A percentile compares a stretch with the other conserved stretches of the same genome.
Evolutionary conservation across 805 yeast genomes (phyloP).

Genomic region (Wickerhamomyces strasburgensis): DNA sequence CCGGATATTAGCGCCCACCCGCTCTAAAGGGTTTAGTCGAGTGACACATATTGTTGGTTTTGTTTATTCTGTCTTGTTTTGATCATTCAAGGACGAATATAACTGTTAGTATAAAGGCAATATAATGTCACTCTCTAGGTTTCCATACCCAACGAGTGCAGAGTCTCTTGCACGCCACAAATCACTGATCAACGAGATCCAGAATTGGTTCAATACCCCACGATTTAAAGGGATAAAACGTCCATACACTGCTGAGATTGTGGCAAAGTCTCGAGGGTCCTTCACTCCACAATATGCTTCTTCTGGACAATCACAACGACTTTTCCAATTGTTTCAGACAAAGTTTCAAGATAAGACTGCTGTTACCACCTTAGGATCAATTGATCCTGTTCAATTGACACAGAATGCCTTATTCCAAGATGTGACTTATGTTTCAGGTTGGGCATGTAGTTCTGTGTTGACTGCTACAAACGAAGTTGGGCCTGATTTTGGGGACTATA

Average conservation of each 20-base stretch:
- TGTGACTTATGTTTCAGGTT: slow-evolving; percentile 53
- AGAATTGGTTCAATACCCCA: slow-evolving; percentile 45
- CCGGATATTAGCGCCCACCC: too few relatives aligned
- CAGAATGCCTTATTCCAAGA: slow-evolving; percentile 50
- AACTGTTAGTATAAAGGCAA: too few relatives aligned
- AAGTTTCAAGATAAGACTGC: slow-evolving; percentile 40
- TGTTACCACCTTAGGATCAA: slow-evolving; percentile 53
- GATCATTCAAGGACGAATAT: too few relatives aligned
- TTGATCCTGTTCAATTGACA: slow-evolving; percentile 60
- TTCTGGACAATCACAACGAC: slow-evolving; percentile 47
- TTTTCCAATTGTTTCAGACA: slow-evolving; percentile 39
- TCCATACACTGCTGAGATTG: slow-evolving; percentile 47
- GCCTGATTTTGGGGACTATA: slow-evolving; percentile 67
- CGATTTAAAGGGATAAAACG: slow-evolving; percentile 45
- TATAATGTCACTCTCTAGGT: slow-evolving; percentile 14
- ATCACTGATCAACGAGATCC: slow-evolving; percentile 32
- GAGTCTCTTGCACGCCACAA: slow-evolving; percentile 14
- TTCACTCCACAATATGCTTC: slow-evolving; percentile 39
- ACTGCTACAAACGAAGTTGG: slow-evolving; percentile 60
- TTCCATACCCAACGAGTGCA: slow-evolving; percentile 19
- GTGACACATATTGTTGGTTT: too few relatives aligned
- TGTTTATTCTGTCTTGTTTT: too few relatives aligned
- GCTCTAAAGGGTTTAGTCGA: too few relatives aligned
- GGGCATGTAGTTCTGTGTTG: slow-evolving; percentile 54
- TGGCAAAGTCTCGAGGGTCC: slow-evolving; percentile 50